phyloP scores from a whole-genome alignment of 192 early-diverging fungal genomes.

The Backusella liffmaniae region DNA sequence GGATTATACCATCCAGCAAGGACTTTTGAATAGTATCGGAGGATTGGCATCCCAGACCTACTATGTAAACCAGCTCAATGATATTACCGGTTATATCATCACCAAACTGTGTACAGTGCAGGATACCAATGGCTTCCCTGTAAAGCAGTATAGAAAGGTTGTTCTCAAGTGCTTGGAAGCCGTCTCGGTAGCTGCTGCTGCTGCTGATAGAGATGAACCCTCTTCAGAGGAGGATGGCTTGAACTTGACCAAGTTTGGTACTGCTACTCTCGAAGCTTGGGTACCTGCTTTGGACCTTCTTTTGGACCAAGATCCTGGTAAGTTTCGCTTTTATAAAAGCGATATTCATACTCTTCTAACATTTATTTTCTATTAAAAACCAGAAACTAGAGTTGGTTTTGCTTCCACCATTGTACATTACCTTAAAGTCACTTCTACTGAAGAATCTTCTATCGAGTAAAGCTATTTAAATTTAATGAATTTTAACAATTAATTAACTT shows the following conservation, averaged over 20 bases:
- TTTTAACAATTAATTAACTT: neutral
- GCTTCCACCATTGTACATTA: slow-evolving; percentile 38
- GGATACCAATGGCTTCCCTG: slow-evolving; percentile 36
- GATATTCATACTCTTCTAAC: neutral
- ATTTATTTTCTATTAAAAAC: neutral
- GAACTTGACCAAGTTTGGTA: neutral
- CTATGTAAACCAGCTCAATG: slow-evolving; percentile 54
- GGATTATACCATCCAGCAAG: slow-evolving; percentile 24
- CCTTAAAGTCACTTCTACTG: slow-evolving; percentile 27
- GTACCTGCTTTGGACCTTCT: slow-evolving; percentile 20
- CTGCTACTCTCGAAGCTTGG: slow-evolving; percentile 12
- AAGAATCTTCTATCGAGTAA: slow-evolving; percentile 20
- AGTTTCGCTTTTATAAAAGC: slow-evolving; percentile 14
- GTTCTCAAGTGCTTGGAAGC: slow-evolving; percentile 47
- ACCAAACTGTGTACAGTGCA: slow-evolving; percentile 32
- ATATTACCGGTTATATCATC: slow-evolving; percentile 53
- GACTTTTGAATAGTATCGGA: slow-evolving; percentile 26
- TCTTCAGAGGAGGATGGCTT: neutral
- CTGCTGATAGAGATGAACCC: slow-evolving; percentile 31
- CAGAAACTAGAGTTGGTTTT: slow-evolving; percentile 39
- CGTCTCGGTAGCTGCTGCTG: slow-evolving; percentile 25
- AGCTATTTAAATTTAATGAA: neutral
- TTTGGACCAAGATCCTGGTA: neutral
- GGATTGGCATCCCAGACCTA: slow-evolving; percentile 56
- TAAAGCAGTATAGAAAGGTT: slow-evolving; percentile 35